Evolutionary conservation across 1,284 basidiomycete species (phyloP).

Genomic region (Malassezia pachydermatis): DNA sequence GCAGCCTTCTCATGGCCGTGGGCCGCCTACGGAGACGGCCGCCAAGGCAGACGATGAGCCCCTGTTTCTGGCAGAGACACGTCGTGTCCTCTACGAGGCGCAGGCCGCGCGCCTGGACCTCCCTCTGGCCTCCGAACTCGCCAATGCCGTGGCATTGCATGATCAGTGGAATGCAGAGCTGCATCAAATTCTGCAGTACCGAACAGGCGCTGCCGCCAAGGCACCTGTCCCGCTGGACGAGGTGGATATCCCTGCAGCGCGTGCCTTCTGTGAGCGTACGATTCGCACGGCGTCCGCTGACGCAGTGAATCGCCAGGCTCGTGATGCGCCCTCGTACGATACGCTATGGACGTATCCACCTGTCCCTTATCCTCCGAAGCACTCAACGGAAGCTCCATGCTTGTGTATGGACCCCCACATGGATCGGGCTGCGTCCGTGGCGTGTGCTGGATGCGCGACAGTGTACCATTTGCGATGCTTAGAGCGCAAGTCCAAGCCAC

Average conservation of each 20-base stretch:
- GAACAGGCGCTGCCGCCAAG: background rate
- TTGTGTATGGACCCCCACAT: conserved; percentile 23
- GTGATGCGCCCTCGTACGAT: conserved; percentile 2
- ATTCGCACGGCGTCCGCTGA: conserved; percentile 11
- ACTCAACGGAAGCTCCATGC: conserved; percentile 21
- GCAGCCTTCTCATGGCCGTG: conserved; percentile 5
- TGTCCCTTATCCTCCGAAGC: conserved; percentile 4
- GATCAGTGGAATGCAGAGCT: conserved; percentile 25
- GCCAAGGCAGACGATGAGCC: background rate
- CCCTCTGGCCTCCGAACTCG: conserved; percentile 20
- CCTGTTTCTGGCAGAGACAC: conserved; percentile 20
- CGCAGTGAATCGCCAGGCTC: background rate
- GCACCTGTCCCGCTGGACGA: background rate
- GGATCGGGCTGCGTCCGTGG: conserved; percentile 2
- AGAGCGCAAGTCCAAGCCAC: conserved; percentile 19
- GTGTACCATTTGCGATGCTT: conserved; percentile 35
- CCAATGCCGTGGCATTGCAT: conserved; percentile 23
- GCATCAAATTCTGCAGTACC: conserved; percentile 6
- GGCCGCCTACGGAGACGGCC: background rate
- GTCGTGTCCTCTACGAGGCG: conserved; percentile 21
- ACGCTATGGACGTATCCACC: conserved; percentile 1
- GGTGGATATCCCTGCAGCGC: conserved; percentile 13
- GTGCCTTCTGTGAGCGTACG: conserved; percentile 25
- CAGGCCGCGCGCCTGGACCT: conserved; percentile 23
- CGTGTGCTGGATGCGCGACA: conserved; percentile 26